Base-by-base conservation (phyloP, 257 asterid species). In the Rubia yunnanensis region DNA sequence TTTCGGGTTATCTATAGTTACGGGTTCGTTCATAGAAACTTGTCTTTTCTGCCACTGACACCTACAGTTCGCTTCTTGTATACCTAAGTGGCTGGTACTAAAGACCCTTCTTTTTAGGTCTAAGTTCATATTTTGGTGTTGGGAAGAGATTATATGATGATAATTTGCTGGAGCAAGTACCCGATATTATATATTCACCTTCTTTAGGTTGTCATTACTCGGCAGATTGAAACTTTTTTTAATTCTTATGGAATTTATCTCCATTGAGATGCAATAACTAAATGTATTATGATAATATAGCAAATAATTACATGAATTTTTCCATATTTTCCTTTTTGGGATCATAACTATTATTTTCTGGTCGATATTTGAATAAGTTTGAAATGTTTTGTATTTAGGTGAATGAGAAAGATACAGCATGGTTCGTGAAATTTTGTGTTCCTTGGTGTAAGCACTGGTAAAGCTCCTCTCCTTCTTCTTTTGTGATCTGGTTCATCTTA, bases 381-480 rank as follows among this genome's bases (percentile, higher is more conserved):
- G 23, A 59, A 14, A n/a, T 60, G 9, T 50, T 77, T 52, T 66
- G 72, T 58, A 27, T 68, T 31, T 80, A 94, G 99, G 91, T 94
- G 72, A 89, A 84, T 76, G 99, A 94, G 87, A 90, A 88, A 74
- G 95, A 94, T 56, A 86, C 97, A 2, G 97, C 95, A 11, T 94
- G 99, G 99, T 94, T 94, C 34, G 89, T 94, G 26, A 82, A 84
- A 83, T 94, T 94, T 72, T 94, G 99, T 76, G 97, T 88, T 68
- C 97, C 99, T 15, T 94, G 99, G 99, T 94, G 99, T 79, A 94
- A 90, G 85, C 99, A 94, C 79, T 94, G 97, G 99, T 94, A 90
- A 79, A 76, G 60, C 59, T 50, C 63, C 31, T n/a, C 31, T n/a
- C 41, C 65, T 46, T 63, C n/a, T 28, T 34, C 8, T 31, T 64